Evolutionary conservation across 2,329 filamentous ascomycete genomes (phyloP).

Genomic region (Phaeosphaeriaceae sp.): DNA sequence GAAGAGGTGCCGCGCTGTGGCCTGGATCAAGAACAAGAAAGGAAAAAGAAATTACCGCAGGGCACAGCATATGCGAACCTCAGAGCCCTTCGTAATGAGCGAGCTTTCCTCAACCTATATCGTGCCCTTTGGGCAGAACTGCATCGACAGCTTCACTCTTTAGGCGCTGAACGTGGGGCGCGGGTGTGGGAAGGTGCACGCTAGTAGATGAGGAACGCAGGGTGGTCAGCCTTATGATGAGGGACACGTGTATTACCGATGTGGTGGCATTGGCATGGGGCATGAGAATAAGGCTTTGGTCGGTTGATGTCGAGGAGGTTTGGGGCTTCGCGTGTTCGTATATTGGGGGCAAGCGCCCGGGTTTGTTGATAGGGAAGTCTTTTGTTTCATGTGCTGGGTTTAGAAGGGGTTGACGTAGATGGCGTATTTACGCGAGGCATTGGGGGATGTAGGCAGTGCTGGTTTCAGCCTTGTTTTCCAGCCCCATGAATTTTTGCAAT

Average conservation of each 20-base stretch:
- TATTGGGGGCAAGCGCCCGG: neutral
- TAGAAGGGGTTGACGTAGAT: neutral
- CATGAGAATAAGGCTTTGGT: neutral
- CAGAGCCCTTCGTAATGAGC: neutral
- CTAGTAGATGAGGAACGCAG: neutral
- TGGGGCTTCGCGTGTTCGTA: neutral
- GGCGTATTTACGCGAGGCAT: neutral
- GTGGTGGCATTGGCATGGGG: neutral
- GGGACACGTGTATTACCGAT: neutral
- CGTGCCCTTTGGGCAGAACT: constrained; percentile 2
- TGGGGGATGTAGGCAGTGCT: neutral
- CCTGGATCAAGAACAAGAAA: neutral
- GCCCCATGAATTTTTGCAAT: neutral
- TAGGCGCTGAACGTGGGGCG: neutral
- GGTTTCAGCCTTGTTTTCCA: neutral
- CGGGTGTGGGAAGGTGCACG: neutral
- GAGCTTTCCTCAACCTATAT: neutral
- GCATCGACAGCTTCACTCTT: constrained; percentile 7
- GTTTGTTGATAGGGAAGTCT: no score
- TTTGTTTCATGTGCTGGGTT: neutral
- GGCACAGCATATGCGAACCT: neutral
- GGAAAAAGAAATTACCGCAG: neutral
- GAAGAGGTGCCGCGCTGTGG: neutral
- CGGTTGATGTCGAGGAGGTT: no score
- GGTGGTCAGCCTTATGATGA: constrained; percentile 1